These are phyloP conservation scores for Caulochytrium protostelioides DNA, from an alignment of 371 early-diverging fungal species.

Conservation along the genomic window DNA sequence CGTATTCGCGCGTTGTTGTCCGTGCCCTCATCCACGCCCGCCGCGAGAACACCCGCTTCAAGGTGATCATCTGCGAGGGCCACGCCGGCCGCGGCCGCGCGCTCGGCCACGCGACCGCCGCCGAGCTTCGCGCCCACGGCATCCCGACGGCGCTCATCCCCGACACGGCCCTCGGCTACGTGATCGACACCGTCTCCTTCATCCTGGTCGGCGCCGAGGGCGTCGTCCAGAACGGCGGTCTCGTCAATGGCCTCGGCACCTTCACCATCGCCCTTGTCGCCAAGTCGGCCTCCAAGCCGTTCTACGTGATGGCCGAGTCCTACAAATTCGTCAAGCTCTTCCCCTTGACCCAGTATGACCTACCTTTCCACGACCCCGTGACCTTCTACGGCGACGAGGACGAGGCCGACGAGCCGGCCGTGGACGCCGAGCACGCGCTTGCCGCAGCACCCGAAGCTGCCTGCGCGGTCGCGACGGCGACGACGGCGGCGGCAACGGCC, in stretches of 20 bases:
- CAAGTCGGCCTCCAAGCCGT: slow-evolving; percentile 75
- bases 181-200: slow-evolving; percentile 41
- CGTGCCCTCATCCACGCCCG: slow-evolving; percentile 53
- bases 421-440: slow-evolving; percentile 29
- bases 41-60: slow-evolving; percentile 55
- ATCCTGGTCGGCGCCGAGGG: slow-evolving; percentile 88
- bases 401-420: slow-evolving; percentile 33
- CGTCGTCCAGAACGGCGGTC: slow-evolving; percentile 88
- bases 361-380: slow-evolving; percentile 31
- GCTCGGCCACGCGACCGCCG: slow-evolving; percentile 24
- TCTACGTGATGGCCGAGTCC: slow-evolving; percentile 83
- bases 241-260: slow-evolving; percentile 83
- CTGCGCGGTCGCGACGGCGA: too few species aligned
- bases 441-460: too few species aligned
- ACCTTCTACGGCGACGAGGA: slow-evolving; percentile 6
- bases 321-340: slow-evolving; percentile 61
- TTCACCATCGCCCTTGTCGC: slow-evolving; percentile 87
- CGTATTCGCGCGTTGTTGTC: slow-evolving; percentile 86
- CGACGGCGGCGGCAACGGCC: too few species aligned
- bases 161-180: slow-evolving; percentile 81
- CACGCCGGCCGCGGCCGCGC: neutral
- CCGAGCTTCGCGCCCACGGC: slow-evolving; percentile 45
- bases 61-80: slow-evolving; percentile 15
- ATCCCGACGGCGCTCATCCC: slow-evolving; percentile 70
- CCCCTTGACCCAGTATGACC: slow-evolving; percentile 20